phyloP scores from a whole-genome alignment of 2,329 filamentous ascomycete genomes.

The Fusarium chaquense region DNA sequence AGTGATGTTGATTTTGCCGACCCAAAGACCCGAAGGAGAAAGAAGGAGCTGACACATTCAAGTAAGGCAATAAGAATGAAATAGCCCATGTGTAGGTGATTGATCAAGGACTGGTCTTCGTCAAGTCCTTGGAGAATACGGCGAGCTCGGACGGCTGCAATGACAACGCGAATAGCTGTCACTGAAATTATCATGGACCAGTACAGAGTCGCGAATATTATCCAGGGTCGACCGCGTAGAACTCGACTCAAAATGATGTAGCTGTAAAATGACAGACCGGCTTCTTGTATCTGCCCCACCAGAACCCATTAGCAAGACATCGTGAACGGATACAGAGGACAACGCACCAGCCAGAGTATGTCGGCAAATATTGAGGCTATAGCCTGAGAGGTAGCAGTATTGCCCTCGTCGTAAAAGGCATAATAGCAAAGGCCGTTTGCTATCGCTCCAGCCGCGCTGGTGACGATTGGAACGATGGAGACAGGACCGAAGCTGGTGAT shows the following conservation, averaged over 20 bases:
- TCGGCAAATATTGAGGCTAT: conserved; percentile 56
- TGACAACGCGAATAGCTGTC: conserved; percentile 59
- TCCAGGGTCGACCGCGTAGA: conserved; percentile 57
- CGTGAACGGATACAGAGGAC: fast-evolving
- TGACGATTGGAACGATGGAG: conserved; percentile 55
- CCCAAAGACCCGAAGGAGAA: conserved; percentile 55
- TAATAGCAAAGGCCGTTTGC: conserved; percentile 60
- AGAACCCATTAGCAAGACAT: neutral
- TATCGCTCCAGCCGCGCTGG: conserved; percentile 54
- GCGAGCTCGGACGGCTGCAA: conserved; percentile 50
- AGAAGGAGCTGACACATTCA: conserved; percentile 56
- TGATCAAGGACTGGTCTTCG: conserved; percentile 50
- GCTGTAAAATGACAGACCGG: conserved; percentile 61
- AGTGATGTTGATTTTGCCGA: conserved; percentile 49
- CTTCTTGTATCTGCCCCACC: conserved; percentile 57
- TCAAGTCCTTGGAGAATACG: conserved; percentile 47
- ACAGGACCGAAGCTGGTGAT: conserved; percentile 57
- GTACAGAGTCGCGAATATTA: conserved; percentile 64
- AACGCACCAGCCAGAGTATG: conserved; percentile 55
- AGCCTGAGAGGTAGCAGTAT: conserved; percentile 44
- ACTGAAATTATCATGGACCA: conserved; percentile 69
- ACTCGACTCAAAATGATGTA: conserved; percentile 65
- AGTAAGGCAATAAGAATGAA: conserved; percentile 57
- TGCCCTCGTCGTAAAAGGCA: conserved; percentile 53
- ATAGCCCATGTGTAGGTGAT: conserved; percentile 57